Conservation (phyloP, 2,329 filamentous ascomycete species). For the Colletotrichum orbiculare region DNA sequence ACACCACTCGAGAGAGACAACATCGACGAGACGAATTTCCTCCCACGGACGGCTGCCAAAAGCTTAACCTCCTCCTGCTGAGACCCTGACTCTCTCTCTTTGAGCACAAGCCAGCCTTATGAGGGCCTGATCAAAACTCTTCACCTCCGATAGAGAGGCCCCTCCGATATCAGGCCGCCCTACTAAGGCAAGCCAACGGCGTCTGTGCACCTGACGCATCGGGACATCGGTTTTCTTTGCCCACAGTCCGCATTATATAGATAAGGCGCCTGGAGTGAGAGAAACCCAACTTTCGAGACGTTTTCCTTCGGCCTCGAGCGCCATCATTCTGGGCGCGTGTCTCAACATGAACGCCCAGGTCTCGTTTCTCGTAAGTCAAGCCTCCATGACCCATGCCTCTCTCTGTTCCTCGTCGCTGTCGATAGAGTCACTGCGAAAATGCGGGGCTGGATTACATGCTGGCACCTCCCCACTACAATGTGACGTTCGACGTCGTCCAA, state of each 20-base stretch:
- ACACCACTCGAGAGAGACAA: constrained; percentile 13
- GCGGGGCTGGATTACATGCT: constrained; percentile 22
- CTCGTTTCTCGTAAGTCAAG: constrained; percentile 64
- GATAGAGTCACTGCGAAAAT: constrained; percentile 23
- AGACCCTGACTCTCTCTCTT: constrained; percentile 7
- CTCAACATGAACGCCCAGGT: constrained; percentile 66
- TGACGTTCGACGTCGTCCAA: constrained; percentile 17
- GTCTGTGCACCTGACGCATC: constrained; percentile 22
- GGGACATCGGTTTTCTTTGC: constrained; percentile 8
- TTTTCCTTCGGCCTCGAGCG: constrained; percentile 14
- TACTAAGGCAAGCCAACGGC: constrained; percentile 3
- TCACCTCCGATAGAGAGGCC: constrained; percentile 1
- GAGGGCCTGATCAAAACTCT: constrained; percentile 14
- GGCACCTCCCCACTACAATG: neutral
- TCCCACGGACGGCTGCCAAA: constrained; percentile 13
- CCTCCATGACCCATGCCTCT: constrained; percentile 9
- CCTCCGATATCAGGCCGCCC: constrained; percentile 19
- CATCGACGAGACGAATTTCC: constrained; percentile 16
- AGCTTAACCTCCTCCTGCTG: constrained; percentile 4
- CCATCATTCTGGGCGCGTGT: constrained; percentile 8
- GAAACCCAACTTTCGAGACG: neutral
- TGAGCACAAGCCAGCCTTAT: constrained; percentile 14
- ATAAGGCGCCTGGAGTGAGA: constrained; percentile 2
- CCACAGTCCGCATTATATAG: neutral
- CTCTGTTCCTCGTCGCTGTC: constrained; percentile 6